These are phyloP conservation scores for Cylindrotheca fusiformis DNA, from an alignment of 108 stramenopile species.

Conservation along the genomic window DNA sequence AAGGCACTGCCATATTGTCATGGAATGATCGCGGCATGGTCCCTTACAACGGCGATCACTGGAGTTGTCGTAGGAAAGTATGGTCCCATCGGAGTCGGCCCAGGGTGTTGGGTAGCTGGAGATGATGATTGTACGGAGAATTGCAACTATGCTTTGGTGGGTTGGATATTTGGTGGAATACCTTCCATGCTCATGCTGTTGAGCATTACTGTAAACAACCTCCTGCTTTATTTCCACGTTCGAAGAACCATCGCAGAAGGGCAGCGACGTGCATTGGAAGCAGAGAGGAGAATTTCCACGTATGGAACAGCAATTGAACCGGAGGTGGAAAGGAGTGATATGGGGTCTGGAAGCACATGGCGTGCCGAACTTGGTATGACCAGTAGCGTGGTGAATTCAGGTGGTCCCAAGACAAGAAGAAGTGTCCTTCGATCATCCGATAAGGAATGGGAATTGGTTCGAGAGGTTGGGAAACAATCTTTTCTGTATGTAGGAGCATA, in stretches of 20 bases:
- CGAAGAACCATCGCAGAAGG: neutral
- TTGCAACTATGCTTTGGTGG: neutral
- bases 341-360: too few relatives aligned
- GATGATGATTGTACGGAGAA: neutral
- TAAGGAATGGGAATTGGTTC: neutral
- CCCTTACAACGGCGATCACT: conserved; percentile 2
- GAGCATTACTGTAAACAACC: conserved; percentile 1
- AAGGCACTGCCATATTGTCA: conserved; percentile 6
- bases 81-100: conserved; percentile 1
- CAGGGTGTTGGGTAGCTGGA: neutral
- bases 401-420: neutral
- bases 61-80: conserved; percentile 2
- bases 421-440: neutral
- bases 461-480: conserved; percentile 2
- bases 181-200: conserved; percentile 1
- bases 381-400: neutral
- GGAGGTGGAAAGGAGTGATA: neutral
- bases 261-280: neutral
- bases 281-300: neutral
- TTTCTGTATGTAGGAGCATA: conserved; percentile 7
- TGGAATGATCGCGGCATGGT: neutral
- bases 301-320: neutral
- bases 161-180: conserved; percentile 13
- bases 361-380: neutral
- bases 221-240: neutral